Evolutionary conservation across 768 basidiomycete genomes (phyloP).

Genomic region (Podaxis sp.): DNA sequence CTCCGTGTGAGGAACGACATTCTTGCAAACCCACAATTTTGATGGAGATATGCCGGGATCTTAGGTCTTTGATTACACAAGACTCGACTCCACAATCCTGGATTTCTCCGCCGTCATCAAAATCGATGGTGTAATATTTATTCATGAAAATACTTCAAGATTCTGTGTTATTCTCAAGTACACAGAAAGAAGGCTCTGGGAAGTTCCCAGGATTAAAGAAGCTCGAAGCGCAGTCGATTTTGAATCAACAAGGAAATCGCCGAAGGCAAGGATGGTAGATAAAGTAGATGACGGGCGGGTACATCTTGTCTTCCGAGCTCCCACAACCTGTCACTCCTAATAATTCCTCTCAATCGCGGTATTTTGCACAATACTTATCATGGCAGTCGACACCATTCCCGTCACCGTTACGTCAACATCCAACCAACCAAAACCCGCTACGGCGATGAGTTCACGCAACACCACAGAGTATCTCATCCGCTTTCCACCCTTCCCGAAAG

Average conservation of each 20-base stretch:
- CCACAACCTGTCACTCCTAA: background rate
- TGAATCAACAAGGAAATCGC: background rate
- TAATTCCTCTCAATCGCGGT: background rate
- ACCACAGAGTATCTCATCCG: slow-evolving; percentile 19
- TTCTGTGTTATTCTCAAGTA: too few species aligned
- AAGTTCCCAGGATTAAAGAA: background rate
- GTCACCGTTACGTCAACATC: background rate
- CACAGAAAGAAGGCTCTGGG: too few species aligned
- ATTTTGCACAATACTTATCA: background rate
- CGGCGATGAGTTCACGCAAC: background rate
- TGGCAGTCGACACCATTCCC: background rate
- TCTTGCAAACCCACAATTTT: too few species aligned
- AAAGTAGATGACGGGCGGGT: background rate
- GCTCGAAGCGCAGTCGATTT: background rate
- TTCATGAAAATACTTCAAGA: too few species aligned
- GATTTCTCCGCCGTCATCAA: too few species aligned
- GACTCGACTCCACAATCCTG: too few species aligned
- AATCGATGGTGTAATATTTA: too few species aligned
- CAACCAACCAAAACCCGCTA: background rate
- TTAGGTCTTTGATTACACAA: too few species aligned
- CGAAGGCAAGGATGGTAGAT: background rate
- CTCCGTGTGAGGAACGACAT: too few species aligned
- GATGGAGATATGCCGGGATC: too few species aligned
- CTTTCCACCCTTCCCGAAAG: slow-evolving; percentile 50
- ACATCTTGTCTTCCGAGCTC: background rate